These are phyloP conservation scores for Schwanniomyces yamadae DNA, from an alignment of 805 yeast species.

Conservation along the genomic window DNA sequence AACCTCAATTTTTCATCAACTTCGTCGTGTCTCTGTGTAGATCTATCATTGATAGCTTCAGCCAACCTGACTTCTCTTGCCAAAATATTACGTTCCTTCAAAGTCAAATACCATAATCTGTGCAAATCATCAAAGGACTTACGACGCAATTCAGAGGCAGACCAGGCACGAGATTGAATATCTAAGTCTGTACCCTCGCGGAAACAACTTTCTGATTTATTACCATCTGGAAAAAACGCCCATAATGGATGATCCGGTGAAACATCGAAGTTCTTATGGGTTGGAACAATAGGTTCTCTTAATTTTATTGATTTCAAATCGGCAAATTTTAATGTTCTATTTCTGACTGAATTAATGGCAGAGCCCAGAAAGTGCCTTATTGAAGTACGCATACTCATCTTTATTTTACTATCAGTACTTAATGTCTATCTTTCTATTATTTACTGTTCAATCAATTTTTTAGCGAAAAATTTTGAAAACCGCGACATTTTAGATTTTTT, in stretches of 20 bases:
- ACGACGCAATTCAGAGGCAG: constrained; percentile 81
- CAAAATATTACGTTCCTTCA: constrained; percentile 78
- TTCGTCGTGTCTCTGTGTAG: constrained; percentile 36
- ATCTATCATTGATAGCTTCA: constrained; percentile 21
- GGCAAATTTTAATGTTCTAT: constrained; percentile 23
- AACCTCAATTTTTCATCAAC: constrained; percentile 38
- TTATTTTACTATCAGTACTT: constrained; percentile 1
- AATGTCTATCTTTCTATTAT: not conserved
- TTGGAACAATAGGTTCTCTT: constrained; percentile 83
- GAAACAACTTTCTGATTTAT: constrained; percentile 52
- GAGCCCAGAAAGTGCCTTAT: constrained; percentile 33
- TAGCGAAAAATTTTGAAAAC: constrained; percentile 5
- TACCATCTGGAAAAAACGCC: constrained; percentile 71
- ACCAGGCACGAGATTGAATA: constrained; percentile 73
- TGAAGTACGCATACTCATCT: constrained; percentile 7
- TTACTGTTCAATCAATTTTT: not conserved
- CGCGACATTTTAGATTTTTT: constrained; percentile 3
- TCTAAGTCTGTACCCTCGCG: constrained; percentile 56
- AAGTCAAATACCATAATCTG: constrained; percentile 81
- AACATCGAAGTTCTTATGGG: constrained; percentile 67
- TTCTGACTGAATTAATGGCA: constrained; percentile 37
- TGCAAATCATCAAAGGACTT: constrained; percentile 92
- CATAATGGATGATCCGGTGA: constrained; percentile 90
- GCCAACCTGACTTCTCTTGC: constrained; percentile 72
- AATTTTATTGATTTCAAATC: constrained; percentile 46